Percentiles rank a stretch among this genome's conserved stretches.
phyloP scores from a whole-genome alignment of 148 eudicot genomes.

The Suaeda aralocaspica region DNA sequence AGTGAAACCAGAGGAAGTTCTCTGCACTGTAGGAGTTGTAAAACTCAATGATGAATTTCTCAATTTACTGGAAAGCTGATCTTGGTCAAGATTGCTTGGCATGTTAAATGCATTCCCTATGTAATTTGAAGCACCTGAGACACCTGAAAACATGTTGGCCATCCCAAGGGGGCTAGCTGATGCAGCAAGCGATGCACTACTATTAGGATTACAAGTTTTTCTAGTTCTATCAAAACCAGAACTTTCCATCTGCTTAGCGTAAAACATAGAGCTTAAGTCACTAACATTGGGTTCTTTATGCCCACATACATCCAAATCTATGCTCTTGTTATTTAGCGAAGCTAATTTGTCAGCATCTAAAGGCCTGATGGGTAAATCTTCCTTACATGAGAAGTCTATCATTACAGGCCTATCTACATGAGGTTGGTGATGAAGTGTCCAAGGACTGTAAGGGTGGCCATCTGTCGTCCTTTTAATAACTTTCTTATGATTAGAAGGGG shows the following conservation, averaged over 20 bases:
- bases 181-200: not conserved
- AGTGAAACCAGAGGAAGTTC: conserved; percentile 29
- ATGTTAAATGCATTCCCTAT: conserved; percentile 17
- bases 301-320: conserved; percentile 22
- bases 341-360: conserved; percentile 14
- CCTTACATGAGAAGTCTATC: conserved; percentile 21
- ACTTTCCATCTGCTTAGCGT: conserved; percentile 28
- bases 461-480: conserved; percentile 15
- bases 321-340: conserved; percentile 24
- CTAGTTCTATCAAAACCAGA: conserved; percentile 22
- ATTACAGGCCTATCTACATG: conserved; percentile 21
- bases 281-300: conserved; percentile 18
- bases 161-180: conserved; percentile 15
- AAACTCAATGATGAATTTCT: conserved; percentile 14
- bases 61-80: conserved; percentile 17
- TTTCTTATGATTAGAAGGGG: conserved; percentile 26
- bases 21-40: conserved; percentile 23
- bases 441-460: conserved; percentile 25
- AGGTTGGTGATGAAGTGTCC: conserved; percentile 30
- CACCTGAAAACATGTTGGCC: conserved; percentile 23
- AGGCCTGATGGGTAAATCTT: conserved; percentile 24
- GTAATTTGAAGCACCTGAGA: conserved; percentile 25
- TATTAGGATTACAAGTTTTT: conserved; percentile 23
- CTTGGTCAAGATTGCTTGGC: conserved; percentile 17
- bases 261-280: conserved; percentile 30